phyloP scores from a whole-genome alignment of 2,329 filamentous ascomycete species.

The Trichoderma koningiopsis region DNA sequence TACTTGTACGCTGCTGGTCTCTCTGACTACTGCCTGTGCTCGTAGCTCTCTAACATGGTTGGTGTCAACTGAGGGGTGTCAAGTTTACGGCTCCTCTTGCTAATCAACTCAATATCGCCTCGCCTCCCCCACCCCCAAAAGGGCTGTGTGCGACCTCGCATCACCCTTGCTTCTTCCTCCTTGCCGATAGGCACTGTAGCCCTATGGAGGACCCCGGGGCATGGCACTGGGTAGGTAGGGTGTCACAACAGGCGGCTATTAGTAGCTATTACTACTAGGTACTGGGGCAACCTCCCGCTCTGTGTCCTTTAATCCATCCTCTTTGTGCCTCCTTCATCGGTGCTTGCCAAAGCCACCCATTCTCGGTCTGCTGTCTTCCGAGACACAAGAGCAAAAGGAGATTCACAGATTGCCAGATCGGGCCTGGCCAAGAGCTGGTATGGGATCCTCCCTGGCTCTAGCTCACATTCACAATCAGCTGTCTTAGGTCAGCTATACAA shows the following conservation, averaged over 20 bases:
- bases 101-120: constrained; percentile 17
- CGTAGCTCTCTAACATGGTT: not conserved
- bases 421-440: constrained; percentile 17
- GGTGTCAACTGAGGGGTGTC: constrained; percentile 15
- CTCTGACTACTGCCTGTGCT: not conserved
- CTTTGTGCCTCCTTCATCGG: not conserved
- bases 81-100: constrained; percentile 18
- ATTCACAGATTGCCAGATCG: constrained; percentile 20
- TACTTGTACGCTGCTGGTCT: constrained; percentile 2
- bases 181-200: constrained; percentile 26
- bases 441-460: constrained; percentile 3
- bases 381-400: not conserved
- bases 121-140: constrained; percentile 12
- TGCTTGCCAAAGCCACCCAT: constrained; percentile 4
- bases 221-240: constrained; percentile 22
- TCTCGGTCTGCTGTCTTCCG: constrained; percentile 10
- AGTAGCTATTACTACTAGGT: not conserved
- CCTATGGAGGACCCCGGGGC: constrained; percentile 23
- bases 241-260: constrained; percentile 13
- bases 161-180: constrained; percentile 20
- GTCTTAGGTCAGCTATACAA: constrained; percentile 23
- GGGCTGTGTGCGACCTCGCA: constrained; percentile 3
- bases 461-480: constrained; percentile 15
- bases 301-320: constrained; percentile 16
- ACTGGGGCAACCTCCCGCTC: constrained; percentile 1